Evolutionary conservation across 257 asterid species (phyloP), one percentile per base, ranked within the genome.

Genomic region (Lantana camara): DNA sequence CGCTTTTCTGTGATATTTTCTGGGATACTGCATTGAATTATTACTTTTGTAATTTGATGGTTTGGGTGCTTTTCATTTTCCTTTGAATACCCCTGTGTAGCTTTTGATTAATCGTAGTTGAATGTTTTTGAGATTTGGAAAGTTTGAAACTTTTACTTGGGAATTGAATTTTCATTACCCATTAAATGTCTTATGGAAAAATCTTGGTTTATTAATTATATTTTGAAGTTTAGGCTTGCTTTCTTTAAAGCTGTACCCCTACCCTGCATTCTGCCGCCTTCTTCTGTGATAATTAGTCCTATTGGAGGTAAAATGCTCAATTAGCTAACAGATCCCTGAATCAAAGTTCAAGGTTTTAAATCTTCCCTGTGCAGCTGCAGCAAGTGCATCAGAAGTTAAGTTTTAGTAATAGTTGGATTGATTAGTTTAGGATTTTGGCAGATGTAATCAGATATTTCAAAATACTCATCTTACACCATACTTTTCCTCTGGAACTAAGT

Each of bases 101-200:
- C 40, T 47, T 29, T 49, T 54, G 57, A 22, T 19, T 13, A 27
- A 21, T 47, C 23, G 10, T 16, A 24, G 24, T 50, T 38, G 10
- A 40, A 37, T 27, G 20, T 44, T 35, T 20, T 38, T 21, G 40
- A 17, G 44, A 45, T 9, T 32, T 63, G 57, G 30, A 37, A 13
- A 16, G 0, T 12, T n/a, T 30, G 32, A 27, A 49, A n/a, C 40
- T 3, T 19, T 32, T 34, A 38, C 17, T 6, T 57, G 69, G 56
- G 59, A 22, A 57, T 22, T 64, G 60, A 15, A 65, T 48, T 22
- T 58, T 22, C 38, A 15, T 47, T 37, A 57, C 30, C 51, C 53
- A 48, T 49, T 50, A 40, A 17, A 57, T 74, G 29, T 30, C 29
- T 19, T 29, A 32, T 8, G 7, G 21, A 30, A 37, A 44, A 22